Evolutionary conservation across 805 yeast genomes (phyloP), one percentile per base, ranked within the genome.

Genomic region (Suhomyces sp.): DNA sequence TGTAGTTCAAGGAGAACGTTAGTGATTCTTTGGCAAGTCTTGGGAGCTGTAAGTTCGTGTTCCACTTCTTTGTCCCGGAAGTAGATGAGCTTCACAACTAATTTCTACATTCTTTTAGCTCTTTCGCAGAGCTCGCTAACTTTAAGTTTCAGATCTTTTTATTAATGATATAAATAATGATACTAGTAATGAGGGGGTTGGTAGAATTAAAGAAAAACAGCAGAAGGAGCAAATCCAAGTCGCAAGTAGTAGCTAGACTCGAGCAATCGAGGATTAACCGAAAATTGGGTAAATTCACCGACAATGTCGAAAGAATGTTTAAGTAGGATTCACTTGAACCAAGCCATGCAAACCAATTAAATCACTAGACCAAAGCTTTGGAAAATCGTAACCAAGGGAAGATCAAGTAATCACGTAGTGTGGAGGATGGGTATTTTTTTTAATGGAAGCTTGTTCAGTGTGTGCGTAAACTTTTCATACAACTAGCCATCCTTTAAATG

Each of bases 401-500:
- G 40, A 12, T 19, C 42, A 15, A 15, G 17, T 19, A 33, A 12
- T 33, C 36, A 12, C 4, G 3, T 6, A 24, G 26, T 24, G 26
- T 29, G 41, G 41, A 38, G 13, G 23, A 19, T 38, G 42, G 42
- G 42, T 38, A 38, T 38, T 19, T 38, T 38, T 38, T 38, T 38
- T 6, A 38, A 17, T 17, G 42, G 12, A 38, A 7, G 42, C 42
- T 38, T 38, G 42, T 17, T 19, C 42, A 38, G 42, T 38, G 42
- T 17, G 42, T 38, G 41, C 41, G 42, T 38, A 38, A 38, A 38
- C 42, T 38, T 38, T 38, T 38, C 12, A 38, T 38, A 13, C 46
- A 42, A 23, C 10, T 12, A 24, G n/a, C 49, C 41, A 48, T 48
- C 51, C 51, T 23, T 48, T 10, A 48, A 48, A 48, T 48, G 51